Evolutionary conservation across 495 filamentous ascomycete species (phyloP).

Genomic region (Neurospora sp.): DNA sequence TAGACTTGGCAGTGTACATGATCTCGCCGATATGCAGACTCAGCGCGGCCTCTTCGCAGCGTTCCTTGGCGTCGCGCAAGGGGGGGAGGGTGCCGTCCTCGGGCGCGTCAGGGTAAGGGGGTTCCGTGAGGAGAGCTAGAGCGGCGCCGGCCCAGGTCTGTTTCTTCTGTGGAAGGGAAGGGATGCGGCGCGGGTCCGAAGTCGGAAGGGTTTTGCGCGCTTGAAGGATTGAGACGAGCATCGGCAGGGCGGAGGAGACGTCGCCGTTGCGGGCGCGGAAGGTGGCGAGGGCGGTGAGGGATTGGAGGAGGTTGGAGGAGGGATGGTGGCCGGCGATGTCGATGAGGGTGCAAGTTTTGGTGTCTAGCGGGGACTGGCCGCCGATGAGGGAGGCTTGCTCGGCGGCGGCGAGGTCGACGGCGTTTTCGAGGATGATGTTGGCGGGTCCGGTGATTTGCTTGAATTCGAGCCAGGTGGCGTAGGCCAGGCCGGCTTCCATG

Average conservation of each 20-base stretch:
- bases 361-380: slow-evolving; percentile 40
- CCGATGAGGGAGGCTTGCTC: slow-evolving; percentile 17
- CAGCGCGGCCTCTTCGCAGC: slow-evolving; percentile 75
- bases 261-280: slow-evolving; percentile 61
- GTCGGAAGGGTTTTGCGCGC: slow-evolving; percentile 44
- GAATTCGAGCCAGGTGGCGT: slow-evolving; percentile 74
- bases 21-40: slow-evolving; percentile 93
- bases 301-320: slow-evolving; percentile 60
- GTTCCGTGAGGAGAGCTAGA: slow-evolving; percentile 32
- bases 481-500: slow-evolving; percentile 67
- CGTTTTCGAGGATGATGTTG: slow-evolving; percentile 18
- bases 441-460: slow-evolving; percentile 42
- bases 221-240: slow-evolving; percentile 75
- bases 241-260: slow-evolving; percentile 59
- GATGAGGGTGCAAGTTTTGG: slow-evolving; percentile 46
- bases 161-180: background rate
- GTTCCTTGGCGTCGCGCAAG: slow-evolving; percentile 44
- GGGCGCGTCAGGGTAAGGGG: slow-evolving; percentile 53
- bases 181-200: background rate
- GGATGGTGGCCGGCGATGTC: slow-evolving; percentile 34
- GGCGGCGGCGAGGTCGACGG: slow-evolving; percentile 21
- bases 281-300: slow-evolving; percentile 66
- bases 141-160: slow-evolving; percentile 1
- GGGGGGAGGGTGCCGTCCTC: slow-evolving; percentile 57
- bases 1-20: slow-evolving; percentile 42